Evolutionary conservation across 805 yeast genomes (phyloP), one percentile per base, ranked within the genome.

Genomic region (Saccharomyces kudriavzevii): DNA sequence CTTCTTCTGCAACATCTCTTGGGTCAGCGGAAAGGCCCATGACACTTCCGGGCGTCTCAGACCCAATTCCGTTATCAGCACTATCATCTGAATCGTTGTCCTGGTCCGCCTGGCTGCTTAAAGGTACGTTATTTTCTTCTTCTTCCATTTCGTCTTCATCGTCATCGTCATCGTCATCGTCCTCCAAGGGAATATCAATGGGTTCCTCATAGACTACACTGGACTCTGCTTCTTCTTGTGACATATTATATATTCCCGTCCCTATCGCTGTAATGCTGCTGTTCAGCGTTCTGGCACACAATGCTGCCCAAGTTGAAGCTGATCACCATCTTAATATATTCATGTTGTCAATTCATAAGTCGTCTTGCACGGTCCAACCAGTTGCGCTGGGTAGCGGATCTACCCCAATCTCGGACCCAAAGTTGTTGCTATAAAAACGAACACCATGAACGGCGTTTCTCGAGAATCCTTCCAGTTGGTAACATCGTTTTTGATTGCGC

Each of bases 201-300:
- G 62, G 60, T 5, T 62, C 65, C 45, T 62, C 65, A 45, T 58
- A 60, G 2, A 58, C 55, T 13, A 58, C 50, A 24, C 54, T 56
- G 5, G 56, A 30, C 22, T 57, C 62, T 3, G 45, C 45, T 22
- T 54, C 51, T 49, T 47, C 54, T 49, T 52, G 52, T 22, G 55
- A 52, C 58, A 50, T 51, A 25, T 45, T 48, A 6, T n/a, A 48
- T 17, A 9, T 24, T 13, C 46, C 29, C 22, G 5, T 20, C 20
- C 45, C 49, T 28, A 22, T 24, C 11, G 11, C n/a, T 30, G 4
- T 17, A 14, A 17, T 17, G 22, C 24, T 35, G 8, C 17, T 20
- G 43, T 9, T 11, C 24, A 35, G 22, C 10, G 17, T 3, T 20
- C 20, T 20, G n/a, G 9, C 11, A 1, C 9, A 8, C n/a, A 35